phyloP scores from a whole-genome alignment of 768 basidiomycete genomes.

The Serendipita sp. region DNA sequence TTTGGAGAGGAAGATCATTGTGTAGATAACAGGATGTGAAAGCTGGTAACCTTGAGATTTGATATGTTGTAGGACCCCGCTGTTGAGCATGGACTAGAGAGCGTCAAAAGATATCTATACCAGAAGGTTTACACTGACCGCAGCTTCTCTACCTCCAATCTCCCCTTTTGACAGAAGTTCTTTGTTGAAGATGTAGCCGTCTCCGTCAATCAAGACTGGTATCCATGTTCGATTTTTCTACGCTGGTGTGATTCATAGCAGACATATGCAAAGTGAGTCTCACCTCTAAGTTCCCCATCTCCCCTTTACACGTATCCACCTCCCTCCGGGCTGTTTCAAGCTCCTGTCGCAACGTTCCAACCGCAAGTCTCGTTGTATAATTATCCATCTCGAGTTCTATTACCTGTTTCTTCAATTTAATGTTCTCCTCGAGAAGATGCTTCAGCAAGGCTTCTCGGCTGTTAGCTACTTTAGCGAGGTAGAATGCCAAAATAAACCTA shows the following conservation, averaged over 20 bases:
- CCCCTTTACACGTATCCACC: neutral
- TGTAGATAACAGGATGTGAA: neutral
- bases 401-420: neutral
- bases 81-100: neutral
- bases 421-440: neutral
- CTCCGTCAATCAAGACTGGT: conserved; percentile 59
- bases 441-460: neutral
- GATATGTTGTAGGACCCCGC: neutral
- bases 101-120: neutral
- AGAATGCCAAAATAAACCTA: neutral
- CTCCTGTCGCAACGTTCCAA: neutral
- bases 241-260: neutral
- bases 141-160: conserved; percentile 43
- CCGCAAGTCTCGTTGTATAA: neutral
- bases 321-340: neutral
- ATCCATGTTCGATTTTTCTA: conserved; percentile 25
- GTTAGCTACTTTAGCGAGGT: too few relatives aligned
- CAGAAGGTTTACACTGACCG: neutral
- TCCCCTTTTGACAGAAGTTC: conserved; percentile 45
- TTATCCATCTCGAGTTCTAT: neutral
- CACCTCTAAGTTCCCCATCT: too few relatives aligned
- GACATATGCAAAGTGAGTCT: neutral
- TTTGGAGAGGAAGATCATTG: conserved; percentile 4
- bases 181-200: conserved; percentile 48
- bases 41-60: neutral